phyloP scores from a whole-genome alignment of 495 filamentous ascomycete genomes.

The Achaetomiella virescens region DNA sequence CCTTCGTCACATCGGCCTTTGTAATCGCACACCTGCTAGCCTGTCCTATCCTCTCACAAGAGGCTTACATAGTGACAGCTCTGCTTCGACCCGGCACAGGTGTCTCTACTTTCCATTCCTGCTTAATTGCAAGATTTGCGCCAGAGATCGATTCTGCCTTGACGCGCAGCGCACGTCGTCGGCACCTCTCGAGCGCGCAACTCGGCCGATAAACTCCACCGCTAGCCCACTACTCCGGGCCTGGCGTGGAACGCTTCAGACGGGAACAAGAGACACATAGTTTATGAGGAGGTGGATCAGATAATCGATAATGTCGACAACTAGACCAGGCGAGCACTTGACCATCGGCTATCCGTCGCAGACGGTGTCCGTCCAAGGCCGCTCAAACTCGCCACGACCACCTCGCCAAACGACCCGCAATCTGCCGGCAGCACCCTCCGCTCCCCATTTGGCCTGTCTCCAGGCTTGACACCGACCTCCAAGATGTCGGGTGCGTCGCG shows the following conservation, averaged over 20 bases:
- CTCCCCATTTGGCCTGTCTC: slow-evolving; percentile 67
- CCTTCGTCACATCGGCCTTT: slow-evolving; percentile 13
- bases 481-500: slow-evolving; percentile 69
- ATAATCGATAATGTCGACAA: slow-evolving; percentile 92
- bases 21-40: slow-evolving; percentile 19
- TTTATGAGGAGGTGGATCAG: slow-evolving; percentile 41
- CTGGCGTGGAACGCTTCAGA: slow-evolving; percentile 8
- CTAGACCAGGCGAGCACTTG: slow-evolving; percentile 70
- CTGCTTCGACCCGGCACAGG: neutral
- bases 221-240: slow-evolving; percentile 2
- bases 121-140: slow-evolving; percentile 3
- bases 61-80: neutral
- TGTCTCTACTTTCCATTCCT: slow-evolving; percentile 6
- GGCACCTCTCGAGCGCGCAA: neutral
- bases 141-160: slow-evolving; percentile 3
- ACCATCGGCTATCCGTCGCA: slow-evolving; percentile 64
- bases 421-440: slow-evolving; percentile 60
- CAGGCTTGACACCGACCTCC: slow-evolving; percentile 54
- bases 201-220: neutral
- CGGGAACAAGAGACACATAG: slow-evolving; percentile 11
- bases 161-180: slow-evolving; percentile 18
- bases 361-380: slow-evolving; percentile 53
- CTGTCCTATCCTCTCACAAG: slow-evolving; percentile 1
- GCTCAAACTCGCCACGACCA: slow-evolving; percentile 80
- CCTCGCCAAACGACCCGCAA: slow-evolving; percentile 75